Evolutionary conservation across 257 asterid genomes (phyloP).

Genomic region (Anisodus acutangulus): DNA sequence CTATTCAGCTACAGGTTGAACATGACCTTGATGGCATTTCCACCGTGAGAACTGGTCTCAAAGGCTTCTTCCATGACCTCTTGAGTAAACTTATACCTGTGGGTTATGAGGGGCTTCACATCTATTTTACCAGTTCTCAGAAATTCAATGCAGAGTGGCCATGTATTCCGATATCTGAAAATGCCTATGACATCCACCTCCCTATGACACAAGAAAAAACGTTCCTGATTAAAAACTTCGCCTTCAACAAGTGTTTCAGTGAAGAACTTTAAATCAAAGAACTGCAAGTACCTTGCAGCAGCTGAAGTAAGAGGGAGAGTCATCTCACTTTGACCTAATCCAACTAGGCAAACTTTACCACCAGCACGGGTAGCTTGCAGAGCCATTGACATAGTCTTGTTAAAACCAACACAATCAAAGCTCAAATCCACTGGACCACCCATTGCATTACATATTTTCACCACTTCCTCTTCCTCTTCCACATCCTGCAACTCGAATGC

Average conservation of each 20-base stretch:
- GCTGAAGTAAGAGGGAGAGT: slow-evolving; percentile 85
- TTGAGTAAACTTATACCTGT: slow-evolving; percentile 79
- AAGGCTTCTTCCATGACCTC: slow-evolving; percentile 77
- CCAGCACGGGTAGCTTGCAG: slow-evolving; percentile 70
- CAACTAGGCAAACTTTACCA: slow-evolving; percentile 84
- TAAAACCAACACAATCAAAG: slow-evolving; percentile 79
- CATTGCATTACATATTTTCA: slow-evolving; percentile 64
- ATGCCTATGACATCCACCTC: slow-evolving; percentile 84
- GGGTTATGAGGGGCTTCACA: slow-evolving; percentile 84
- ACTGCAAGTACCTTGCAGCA: slow-evolving; percentile 66
- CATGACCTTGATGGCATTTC: slow-evolving; percentile 90
- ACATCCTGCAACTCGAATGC: slow-evolving; percentile 51
- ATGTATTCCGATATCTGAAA: slow-evolving; percentile 84
- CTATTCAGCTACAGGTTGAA: slow-evolving; percentile 54
- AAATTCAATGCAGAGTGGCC: slow-evolving; percentile 85
- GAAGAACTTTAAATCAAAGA: neutral
- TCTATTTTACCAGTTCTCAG: slow-evolving; percentile 79
- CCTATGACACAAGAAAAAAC: slow-evolving; percentile 40
- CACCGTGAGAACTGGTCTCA: slow-evolving; percentile 78
- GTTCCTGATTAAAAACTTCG: neutral
- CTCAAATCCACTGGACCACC: slow-evolving; percentile 57
- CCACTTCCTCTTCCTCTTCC: slow-evolving; percentile 63
- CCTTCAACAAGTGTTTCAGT: neutral
- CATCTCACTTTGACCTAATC: slow-evolving; percentile 84
- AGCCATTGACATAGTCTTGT: slow-evolving; percentile 77